A percentile compares a stretch with the other conserved stretches of the same genome.
These are phyloP conservation scores for Schizochytrium sp. DNA, from an alignment of 108 stramenopile genomes.

Conservation along the genomic window DNA sequence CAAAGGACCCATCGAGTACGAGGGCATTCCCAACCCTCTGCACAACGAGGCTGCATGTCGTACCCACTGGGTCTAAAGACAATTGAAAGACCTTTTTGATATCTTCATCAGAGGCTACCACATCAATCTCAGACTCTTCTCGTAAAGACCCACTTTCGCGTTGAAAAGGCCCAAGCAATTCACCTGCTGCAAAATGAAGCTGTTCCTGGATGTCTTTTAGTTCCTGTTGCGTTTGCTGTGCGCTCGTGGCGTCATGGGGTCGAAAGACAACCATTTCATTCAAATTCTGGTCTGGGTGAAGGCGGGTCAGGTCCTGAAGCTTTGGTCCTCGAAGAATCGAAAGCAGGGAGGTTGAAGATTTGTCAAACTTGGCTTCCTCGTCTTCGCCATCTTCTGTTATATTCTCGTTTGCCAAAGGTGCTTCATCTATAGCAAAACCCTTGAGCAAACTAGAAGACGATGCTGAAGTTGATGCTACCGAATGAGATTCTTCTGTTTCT, in stretches of 20 bases:
- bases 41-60: slow-evolving; percentile 22
- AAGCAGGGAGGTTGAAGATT: background rate
- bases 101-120: slow-evolving; percentile 57
- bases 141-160: background rate
- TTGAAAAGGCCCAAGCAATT: background rate
- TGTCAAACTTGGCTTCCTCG: background rate
- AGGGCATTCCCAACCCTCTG: slow-evolving; percentile 42
- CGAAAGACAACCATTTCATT: slow-evolving; percentile 50
- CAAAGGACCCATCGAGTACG: background rate
- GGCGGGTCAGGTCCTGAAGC: slow-evolving; percentile 64
- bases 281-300: slow-evolving; percentile 49
- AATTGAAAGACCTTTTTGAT: slow-evolving; percentile 36
- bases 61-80: slow-evolving; percentile 2
- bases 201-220: background rate
- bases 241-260: background rate
- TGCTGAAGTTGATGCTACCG: no score
- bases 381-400: background rate
- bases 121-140: slow-evolving; percentile 40
- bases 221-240: background rate
- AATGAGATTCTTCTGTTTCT: no score
- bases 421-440: no score
- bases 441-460: no score
- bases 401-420: no score
- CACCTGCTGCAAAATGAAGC: slow-evolving; percentile 57
- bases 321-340: slow-evolving; percentile 31